Base-by-base conservation (phyloP, 2,329 filamentous ascomycete species). In the Fusarium acutatum region DNA sequence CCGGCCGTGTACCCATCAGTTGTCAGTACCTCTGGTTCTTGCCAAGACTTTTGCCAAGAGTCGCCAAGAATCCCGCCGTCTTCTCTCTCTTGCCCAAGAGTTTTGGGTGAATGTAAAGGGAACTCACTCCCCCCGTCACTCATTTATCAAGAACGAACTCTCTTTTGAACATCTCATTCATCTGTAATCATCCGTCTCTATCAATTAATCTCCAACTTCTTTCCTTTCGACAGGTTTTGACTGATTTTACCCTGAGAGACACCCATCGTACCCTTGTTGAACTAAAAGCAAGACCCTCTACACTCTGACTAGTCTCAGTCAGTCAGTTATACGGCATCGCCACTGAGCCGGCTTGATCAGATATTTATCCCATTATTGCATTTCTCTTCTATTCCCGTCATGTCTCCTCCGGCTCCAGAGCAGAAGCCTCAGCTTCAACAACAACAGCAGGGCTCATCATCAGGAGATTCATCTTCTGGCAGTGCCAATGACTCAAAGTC, bases 401-500 rank as follows among this genome's bases (percentile, higher is more conserved):
- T 83, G 82, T 78, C 81, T 74, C 75, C 81, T 63, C 75, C 81
- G 34, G 65, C 79, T 34, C 60, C 79, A 58, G 81, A 73, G 44
- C 75, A 77, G 67, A 69, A 69, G 67, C 52, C 67, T 60, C 67
- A 69, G 67, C 66, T 70, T 64, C 77, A 76, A 53, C 73, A 75
- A 59, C 74, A 77, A 26, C 72, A 72, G 22, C 60, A 67, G 44
- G 20, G 41, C 41, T 61, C 64, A 38, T 73, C 77, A 28, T 71
- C 77, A 65, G 66, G 72, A 47, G 68, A 79, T 67, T 66, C 77
- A 46, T 82, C 83, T 34, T 81, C 82, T 57, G 81, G 78, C 54
- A 84, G 81, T 73, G 82, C 81, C 79, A 83, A 83, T 49, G 84
- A 86, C 53, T 88, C 87, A 67, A 88, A 87, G 79, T 86, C 84